Conservation (phyloP, 495 filamentous ascomycete genomes). For the Tuber borchii region DNA sequence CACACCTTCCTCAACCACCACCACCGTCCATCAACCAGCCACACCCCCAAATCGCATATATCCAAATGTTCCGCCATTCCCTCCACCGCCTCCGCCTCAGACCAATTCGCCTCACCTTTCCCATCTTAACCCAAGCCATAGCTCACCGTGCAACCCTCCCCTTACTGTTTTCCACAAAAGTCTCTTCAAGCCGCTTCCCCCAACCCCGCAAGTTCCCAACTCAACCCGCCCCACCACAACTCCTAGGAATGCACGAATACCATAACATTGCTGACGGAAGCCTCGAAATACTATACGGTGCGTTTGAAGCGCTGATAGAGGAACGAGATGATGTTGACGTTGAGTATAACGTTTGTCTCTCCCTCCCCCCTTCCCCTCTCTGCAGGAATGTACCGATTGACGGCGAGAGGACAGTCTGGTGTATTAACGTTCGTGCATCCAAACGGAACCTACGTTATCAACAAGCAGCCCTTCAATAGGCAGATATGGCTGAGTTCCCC, state of each 20-base stretch:
- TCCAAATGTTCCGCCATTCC: background rate
- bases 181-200: background rate
- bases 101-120: background rate
- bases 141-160: background rate
- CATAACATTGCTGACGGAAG: conserved; percentile 50
- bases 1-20: background rate
- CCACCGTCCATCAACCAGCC: background rate
- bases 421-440: conserved; percentile 67
- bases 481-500: conserved; percentile 97
- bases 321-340: conserved; percentile 60
- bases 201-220: background rate
- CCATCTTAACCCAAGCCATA: background rate
- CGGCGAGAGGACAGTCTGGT: conserved; percentile 48
- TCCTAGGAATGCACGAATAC: conserved; percentile 36
- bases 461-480: conserved; percentile 95
- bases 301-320: conserved; percentile 60
- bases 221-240: background rate
- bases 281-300: conserved; percentile 56
- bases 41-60: background rate
- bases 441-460: conserved; percentile 77
- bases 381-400: background rate
- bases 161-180: background rate
- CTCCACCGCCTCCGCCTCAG: background rate
- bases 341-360: conserved; percentile 51
- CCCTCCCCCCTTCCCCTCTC: background rate